phyloP scores from a whole-genome alignment of 176 grass and related monocot species.

The barley (Hordeum vulgare) region DNA sequence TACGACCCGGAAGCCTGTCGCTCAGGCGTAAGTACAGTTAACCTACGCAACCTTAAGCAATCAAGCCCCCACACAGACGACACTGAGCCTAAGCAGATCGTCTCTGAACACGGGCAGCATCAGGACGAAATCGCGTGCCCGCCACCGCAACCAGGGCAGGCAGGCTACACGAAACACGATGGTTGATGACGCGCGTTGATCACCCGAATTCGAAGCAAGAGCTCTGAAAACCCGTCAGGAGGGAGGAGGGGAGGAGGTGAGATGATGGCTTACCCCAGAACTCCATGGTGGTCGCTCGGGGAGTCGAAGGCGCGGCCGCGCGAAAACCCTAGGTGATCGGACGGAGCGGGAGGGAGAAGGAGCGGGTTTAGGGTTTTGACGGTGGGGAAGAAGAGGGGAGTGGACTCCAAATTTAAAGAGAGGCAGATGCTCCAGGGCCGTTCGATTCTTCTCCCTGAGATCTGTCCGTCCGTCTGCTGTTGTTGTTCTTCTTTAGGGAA shows the following conservation, averaged over 20 bases:
- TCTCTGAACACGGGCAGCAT: neutral
- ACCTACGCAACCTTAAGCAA: neutral
- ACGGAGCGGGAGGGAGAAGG: neutral
- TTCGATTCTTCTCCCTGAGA: neutral
- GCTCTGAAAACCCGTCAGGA: neutral
- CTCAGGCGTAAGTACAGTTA: neutral
- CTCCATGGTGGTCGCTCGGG: constrained; percentile 15
- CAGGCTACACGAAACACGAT: neutral
- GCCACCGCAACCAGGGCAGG: no score
- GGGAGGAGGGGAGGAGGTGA: neutral
- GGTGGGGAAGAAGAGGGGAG: neutral
- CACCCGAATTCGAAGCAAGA: neutral
- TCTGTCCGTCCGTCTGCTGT: neutral
- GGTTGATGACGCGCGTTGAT: no score
- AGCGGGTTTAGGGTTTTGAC: constrained; percentile 31
- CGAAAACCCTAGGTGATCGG: neutral
- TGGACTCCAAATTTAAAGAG: neutral
- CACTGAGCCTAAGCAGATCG: neutral
- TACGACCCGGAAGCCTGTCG: no score
- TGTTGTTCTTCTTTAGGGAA: no score
- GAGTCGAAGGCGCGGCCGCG: neutral
- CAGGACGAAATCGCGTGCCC: neutral
- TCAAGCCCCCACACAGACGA: neutral
- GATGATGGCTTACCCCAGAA: constrained; percentile 36
- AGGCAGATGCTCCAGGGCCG: neutral